Base-by-base conservation (phyloP, 768 basidiomycete species). In the Lactarius vividus region DNA sequence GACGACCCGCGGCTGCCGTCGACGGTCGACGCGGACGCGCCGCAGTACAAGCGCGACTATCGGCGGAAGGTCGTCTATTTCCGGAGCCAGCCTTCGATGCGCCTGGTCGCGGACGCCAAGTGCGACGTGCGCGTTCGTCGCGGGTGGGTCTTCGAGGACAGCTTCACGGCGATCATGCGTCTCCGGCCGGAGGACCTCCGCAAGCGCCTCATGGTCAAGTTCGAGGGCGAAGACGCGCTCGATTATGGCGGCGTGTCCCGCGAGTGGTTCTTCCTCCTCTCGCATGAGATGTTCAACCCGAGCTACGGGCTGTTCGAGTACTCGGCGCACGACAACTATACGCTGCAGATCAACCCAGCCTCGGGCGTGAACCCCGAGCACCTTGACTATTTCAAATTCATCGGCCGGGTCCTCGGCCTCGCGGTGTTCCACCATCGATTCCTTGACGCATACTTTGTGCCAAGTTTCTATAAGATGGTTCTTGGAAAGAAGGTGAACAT, bases 11-110 rank as follows among this genome's bases (percentile, higher is more conserved):
- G 94, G 59, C 76, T 95, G 60, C 94, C 94, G 0, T 88, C 85
- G 1, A 84, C 88, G 67, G 79, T 94, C 57, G 92, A 94, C 72
- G 87, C 90, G 69, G 92, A 87, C 76, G 92, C 92, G 3, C 94
- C 94, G n/a, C 93, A 96, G 77, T 96, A 95, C 78, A 95, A 96
- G 77, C 88, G 92, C 68, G 94, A 96, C 77, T 96, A 96, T 75
- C 81, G 94, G 69, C 82, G 92, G 63, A 96, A 96, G 77, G 86
- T 96, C 53, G 88, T 96, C 57, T 96, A 96, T 79, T 95, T 96
- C 84, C 84, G 94, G 66, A 89, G 87, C 69, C 94, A 96, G 70
- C 92, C 93, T 29, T 88, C 92, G 60, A 88, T 96, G 81, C 83
- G 91, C 54, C 78, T 83, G 9, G 82, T 84, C 57, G 82, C 86